Evolutionary conservation across 2,329 filamentous ascomycete genomes (phyloP), one percentile per base, ranked within the genome.

Genomic region (Emmonsia crescens): DNA sequence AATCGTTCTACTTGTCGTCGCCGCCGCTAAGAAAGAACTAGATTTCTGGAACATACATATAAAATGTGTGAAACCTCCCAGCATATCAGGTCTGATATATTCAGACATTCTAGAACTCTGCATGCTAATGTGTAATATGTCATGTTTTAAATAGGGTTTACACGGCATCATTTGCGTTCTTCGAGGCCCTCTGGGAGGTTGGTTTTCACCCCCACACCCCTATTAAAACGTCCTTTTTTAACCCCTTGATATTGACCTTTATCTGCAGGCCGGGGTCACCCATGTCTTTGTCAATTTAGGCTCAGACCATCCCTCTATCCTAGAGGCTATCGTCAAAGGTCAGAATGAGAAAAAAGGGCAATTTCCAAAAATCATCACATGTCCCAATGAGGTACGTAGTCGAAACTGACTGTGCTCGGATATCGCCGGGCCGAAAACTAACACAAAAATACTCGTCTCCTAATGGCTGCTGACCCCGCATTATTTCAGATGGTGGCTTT

Each of bases 161-260:
- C 72, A 92, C 89, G 9, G 84, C 89, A 14, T 90, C 88, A 0
- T 89, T 86, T 69, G 89, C 89, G 72, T 91, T 93, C 74, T 91
- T 93, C 66, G 89, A 93, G 78, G 87, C 88, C 38, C 76, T 92
- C 57, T 90, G 86, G 85, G 87, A 90, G 74, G 82, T 83, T 70
- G 81, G 82, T 74, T 83, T 19, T 85, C 48, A 24, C 33, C 36
- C 14, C 21, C 52, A 14, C 36, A 40, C 24, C 40, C 29, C 4
- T 29, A 21, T 40, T 19, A 31, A 16, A 19, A 56, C 16, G n/a
- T 33, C 40, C 36, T 19, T 27, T 16, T 52, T 24, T 19, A 16
- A 21, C 33, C 29, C 24, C 58, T 64, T 52, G 31, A 33, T 56
- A 44, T 46, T 57, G 16, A 63, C 19, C 24, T 38, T 24, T 38